Evolutionary conservation across 2,329 filamentous ascomycete species (phyloP).

Genomic region (Xylariales sp.): DNA sequence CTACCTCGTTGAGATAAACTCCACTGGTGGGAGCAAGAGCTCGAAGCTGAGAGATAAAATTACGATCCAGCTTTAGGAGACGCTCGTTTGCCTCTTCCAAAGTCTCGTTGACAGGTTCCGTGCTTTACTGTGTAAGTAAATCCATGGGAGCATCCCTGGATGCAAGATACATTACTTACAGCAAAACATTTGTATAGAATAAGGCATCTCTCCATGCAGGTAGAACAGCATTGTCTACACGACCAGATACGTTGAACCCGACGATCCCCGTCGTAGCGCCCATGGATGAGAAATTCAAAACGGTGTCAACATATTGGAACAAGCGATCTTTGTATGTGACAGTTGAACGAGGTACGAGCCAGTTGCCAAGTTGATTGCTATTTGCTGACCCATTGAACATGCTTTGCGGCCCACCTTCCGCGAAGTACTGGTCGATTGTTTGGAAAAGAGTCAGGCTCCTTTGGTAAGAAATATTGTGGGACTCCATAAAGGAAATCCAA

Average conservation of each 20-base stretch:
- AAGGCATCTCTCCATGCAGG: background rate
- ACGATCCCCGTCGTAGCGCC: background rate
- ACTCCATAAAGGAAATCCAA: background rate
- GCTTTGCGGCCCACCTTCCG: background rate
- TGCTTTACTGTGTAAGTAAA: background rate
- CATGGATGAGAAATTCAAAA: background rate
- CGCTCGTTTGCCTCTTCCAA: background rate
- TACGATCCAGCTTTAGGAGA: background rate
- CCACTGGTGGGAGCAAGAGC: background rate
- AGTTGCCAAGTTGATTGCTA: background rate
- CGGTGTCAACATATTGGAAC: background rate
- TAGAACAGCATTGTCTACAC: conserved; percentile 2
- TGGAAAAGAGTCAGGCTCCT: background rate
- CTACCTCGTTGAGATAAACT: conserved; percentile 1
- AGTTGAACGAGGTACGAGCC: background rate
- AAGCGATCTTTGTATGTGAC: background rate
- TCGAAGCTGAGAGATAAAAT: background rate
- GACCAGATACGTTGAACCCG: conserved; percentile 1
- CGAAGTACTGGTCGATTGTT: background rate
- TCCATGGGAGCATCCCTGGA: no score
- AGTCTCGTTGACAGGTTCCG: background rate
- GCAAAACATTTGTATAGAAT: background rate
- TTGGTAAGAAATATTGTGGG: background rate
- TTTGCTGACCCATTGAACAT: no score
- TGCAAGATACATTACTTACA: background rate